These are phyloP conservation scores for Detonula confervacea DNA, from an alignment of 352 stramenopile genomes.

Conservation along the genomic window DNA sequence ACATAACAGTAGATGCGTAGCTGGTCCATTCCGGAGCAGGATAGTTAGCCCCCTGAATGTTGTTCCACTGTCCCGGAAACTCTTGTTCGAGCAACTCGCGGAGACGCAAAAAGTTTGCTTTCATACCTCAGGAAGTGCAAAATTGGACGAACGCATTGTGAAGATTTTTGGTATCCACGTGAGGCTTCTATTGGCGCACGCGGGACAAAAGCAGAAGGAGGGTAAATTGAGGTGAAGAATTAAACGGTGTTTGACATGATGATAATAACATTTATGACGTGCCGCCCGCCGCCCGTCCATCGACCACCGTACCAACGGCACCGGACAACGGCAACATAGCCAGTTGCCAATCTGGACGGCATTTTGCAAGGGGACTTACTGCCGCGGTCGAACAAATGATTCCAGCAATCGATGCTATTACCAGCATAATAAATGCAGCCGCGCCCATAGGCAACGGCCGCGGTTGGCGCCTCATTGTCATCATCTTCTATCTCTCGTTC, in stretches of 20 bases:
- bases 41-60: constrained; percentile 76
- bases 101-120: constrained; percentile 77
- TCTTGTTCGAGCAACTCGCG: constrained; percentile 66
- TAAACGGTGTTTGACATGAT: too few species aligned
- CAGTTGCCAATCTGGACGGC: too few species aligned
- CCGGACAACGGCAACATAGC: too few species aligned
- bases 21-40: constrained; percentile 64
- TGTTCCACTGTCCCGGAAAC: constrained; percentile 73
- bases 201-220: neutral
- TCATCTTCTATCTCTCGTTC: too few species aligned
- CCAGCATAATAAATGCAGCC: constrained; percentile 6
- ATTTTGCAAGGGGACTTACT: constrained; percentile 17
- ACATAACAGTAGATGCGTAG: constrained; percentile 53
- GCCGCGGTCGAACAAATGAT: constrained; percentile 11
- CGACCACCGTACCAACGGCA: too few species aligned
- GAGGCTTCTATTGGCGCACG: neutral
- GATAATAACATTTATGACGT: too few species aligned
- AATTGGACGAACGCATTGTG: constrained; percentile 56
- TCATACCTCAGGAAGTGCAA: constrained; percentile 70
- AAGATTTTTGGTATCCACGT: constrained; percentile 25
- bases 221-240: neutral
- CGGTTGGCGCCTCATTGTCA: neutral
- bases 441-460: neutral
- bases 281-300: too few species aligned
- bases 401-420: constrained; percentile 5